Base-by-base conservation (phyloP, 2,329 filamentous ascomycete genomes). In the Venturia effusa region DNA sequence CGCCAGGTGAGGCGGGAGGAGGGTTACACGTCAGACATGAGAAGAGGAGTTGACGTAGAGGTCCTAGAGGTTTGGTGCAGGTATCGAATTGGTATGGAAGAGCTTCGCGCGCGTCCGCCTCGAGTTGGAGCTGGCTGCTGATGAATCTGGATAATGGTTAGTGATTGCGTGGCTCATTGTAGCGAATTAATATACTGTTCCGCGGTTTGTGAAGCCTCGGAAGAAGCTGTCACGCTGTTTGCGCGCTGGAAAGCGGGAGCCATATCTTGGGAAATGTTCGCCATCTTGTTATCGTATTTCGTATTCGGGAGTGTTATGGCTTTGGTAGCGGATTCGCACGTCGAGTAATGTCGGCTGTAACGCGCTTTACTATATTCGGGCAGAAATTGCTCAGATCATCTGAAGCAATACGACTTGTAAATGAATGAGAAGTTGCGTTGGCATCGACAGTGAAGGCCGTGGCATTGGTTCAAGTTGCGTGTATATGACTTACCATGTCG, bases 11-110 rank as follows among this genome's bases (percentile, higher is more conserved):
- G 2, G 80, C 70, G 0, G 92, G 89, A 10, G 89, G 84, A 10
- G 94, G 92, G 67, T 92, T 95, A 79, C 94, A 99, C 13, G 93
- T 97, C 57, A 97, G 77, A 70, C 94, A 99, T 54, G 94, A 90
- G 71, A 96, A 99, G 24, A 97, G 84, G 57, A 83, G 89, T 75
- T 99, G 94, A 62, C 92, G 88, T 19, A 99, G 80, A 8, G 92
- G 83, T 0, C 94, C 94, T 34, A 97, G 86, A n/a, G 88, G 85
- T 69, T 92, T 88, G 59, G 94, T 97, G 77, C 94, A 99, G 59
- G 87, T 87, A 70, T 96, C 90, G 73, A 97, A 97, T 76, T 94
- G 92, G 90, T 95, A 68, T 19, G 2, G 27, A 39, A 99, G 83
- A 66, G 90, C 90, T 80, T 99, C 93, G 69, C 92, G 91, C 59